Conservation (phyloP, 78 protist genomes). For the Monosiga brevicollis region DNA sequence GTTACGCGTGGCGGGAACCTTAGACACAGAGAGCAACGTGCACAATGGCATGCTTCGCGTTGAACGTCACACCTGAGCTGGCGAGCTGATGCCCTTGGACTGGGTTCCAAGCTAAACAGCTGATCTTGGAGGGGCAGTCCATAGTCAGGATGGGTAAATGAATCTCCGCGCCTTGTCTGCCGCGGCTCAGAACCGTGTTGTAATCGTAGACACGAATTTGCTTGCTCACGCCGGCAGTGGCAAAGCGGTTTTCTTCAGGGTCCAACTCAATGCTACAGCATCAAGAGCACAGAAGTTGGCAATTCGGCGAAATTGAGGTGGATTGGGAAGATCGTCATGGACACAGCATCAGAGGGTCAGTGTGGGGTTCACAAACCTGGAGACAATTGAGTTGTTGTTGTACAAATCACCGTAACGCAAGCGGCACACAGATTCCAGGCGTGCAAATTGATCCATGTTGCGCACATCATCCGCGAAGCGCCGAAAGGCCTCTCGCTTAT, state of each 20-base stretch:
- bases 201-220: slow-evolving; percentile 53
- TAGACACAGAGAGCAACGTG: neutral
- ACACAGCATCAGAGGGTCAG: neutral
- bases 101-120: slow-evolving; percentile 1
- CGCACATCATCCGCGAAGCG: slow-evolving; percentile 30
- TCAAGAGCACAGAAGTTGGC: neutral
- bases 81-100: neutral
- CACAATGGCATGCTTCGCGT: neutral
- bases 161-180: slow-evolving; percentile 30
- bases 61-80: neutral
- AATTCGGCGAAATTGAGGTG: neutral
- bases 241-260: slow-evolving; percentile 52
- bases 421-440: slow-evolving; percentile 28
- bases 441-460: slow-evolving; percentile 35
- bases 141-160: slow-evolving; percentile 51
- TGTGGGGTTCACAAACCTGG: neutral
- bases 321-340: neutral
- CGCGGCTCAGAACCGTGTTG: slow-evolving; percentile 7
- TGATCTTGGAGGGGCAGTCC: slow-evolving; percentile 44
- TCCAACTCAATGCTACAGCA: slow-evolving; percentile 52
- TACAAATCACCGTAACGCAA: slow-evolving; percentile 44
- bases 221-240: slow-evolving; percentile 65
- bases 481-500: slow-evolving; percentile 16
- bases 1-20: neutral
- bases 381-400: slow-evolving; percentile 42